phyloP scores from a whole-genome alignment of 2,329 filamentous ascomycete species.

The Daldinia sp. region DNA sequence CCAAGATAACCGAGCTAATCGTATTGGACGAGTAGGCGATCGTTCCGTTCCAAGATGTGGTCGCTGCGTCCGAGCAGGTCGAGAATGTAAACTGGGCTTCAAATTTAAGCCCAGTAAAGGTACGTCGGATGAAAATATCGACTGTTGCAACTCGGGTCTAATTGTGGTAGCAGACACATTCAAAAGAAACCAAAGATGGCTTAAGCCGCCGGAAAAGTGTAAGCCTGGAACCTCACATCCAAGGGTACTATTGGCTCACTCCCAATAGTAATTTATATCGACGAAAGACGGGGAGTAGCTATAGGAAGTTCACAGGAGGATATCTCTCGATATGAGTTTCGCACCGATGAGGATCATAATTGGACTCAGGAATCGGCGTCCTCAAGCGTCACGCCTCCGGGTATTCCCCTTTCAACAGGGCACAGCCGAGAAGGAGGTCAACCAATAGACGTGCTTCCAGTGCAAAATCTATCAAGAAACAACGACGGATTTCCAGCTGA shows the following conservation, averaged over 20 bases:
- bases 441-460: background rate
- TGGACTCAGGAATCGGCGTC: constrained; percentile 26
- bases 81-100: constrained; percentile 47
- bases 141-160: too few relatives aligned
- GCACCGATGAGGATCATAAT: constrained; percentile 28
- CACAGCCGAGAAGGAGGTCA: background rate
- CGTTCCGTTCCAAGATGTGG: constrained; percentile 47
- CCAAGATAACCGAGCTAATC: constrained; percentile 26
- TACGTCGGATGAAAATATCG: constrained; percentile 19
- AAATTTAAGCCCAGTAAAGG: constrained; percentile 48
- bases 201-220: constrained; percentile 43
- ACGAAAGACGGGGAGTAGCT: constrained; percentile 43
- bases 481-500: constrained; percentile 11
- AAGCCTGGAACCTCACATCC: constrained; percentile 10
- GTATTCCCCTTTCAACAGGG: constrained; percentile 1
- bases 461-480: constrained; percentile 8
- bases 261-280: constrained; percentile 44
- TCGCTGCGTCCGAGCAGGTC: constrained; percentile 46
- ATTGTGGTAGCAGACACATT: constrained; percentile 44
- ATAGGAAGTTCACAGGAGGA: constrained; percentile 39
- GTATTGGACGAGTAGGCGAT: constrained; percentile 49
- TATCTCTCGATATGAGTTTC: constrained; percentile 33
- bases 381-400: constrained; percentile 20
- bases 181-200: constrained; percentile 44
- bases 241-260: constrained; percentile 20